Base-by-base conservation (phyloP, 495 filamentous ascomycete species). In the Podospora conica region DNA sequence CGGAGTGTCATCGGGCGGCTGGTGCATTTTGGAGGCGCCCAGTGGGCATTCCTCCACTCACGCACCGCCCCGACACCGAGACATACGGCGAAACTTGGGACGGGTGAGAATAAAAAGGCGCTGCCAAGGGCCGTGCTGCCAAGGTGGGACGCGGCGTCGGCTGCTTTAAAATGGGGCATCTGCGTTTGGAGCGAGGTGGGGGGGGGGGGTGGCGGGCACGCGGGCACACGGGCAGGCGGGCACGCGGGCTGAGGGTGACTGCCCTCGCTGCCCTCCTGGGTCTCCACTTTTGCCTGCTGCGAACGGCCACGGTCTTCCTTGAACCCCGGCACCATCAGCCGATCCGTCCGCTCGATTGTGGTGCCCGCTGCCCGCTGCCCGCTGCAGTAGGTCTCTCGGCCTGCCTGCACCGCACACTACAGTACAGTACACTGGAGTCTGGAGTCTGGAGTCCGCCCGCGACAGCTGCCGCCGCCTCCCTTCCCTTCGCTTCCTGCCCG, bases 281-380 rank as follows among this genome's bases (percentile, higher is more conserved):
- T 48, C 64, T 65, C 74, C 70, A 71, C 70, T 70, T 67, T 71
- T 40, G 63, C 57, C 68, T 69, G n/a, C n/a, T n/a, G n/a, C n/a
- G n/a, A n/a, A 71, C 72, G 70, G 57, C 63, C 63, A 57, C 63
- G 28, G 63, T 70, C 69, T 65, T 70, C 71, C 69, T 70, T 60
- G 58, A 61, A 67, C 72, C 72, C 74, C 75, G 75, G 75, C 75
- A 76, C 69, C 75, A 76, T 72, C 73, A 77, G 73, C 75, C 75
- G 75, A 77, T 75, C 73, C 75, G 75, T 72, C 73, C 71, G 71
- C 68, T 71, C 69, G 68, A 72, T 67, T 74, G 68, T 71, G 70
- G 71, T 65, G 68, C 69, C 69, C 57, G 23, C 58, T 20, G 60
- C 29, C 33, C 60, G 65, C 69, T 70, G 66, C 59, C 62, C n/a